Evolutionary conservation across 106 monocot genomes (phyloP), one percentile per base, ranked within the genome.

Genomic region (Amphibolis antarctica): DNA sequence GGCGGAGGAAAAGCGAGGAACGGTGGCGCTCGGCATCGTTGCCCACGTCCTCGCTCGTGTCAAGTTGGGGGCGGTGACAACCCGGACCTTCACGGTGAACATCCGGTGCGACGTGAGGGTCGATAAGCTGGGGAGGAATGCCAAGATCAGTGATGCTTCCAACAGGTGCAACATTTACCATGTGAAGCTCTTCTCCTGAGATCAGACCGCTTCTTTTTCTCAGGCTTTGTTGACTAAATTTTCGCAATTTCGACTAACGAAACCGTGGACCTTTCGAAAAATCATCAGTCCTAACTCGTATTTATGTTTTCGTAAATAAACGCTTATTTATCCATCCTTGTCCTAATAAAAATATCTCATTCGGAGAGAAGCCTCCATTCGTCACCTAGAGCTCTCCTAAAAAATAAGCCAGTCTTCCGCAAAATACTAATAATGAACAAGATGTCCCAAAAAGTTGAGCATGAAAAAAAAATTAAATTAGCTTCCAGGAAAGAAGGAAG

Each of bases 61-160:
- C 14, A 75, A 69, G 72, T 11, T 79, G 3, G 84, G 81, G 11
- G 45, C 26, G 5, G 56, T 82, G 3, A 79, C 30, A n/a, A 79
- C 61, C 26, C 85, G 88, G 88, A 75, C 69, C 17, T 4, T 82
- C 29, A 64, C 60, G 5, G 88, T 85, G 25, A 77, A 69, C 53
- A 70, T 62, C 2, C 45, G 46, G 11, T 89, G 85, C 44, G 77
- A 75, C 17, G 66, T 82, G 18, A 64, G 66, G 14, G 74, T 89
- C 27, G 74, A 79, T 65, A 60, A 42, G 56, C 31, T 89, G 61
- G 23, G 61, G 27, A 49, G 55, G 36, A 59, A 46, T 17, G 49
- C 85, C 31, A 82, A 29, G 29, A 22, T 89, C n/a, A 60, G 66
- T 12, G 60, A 29, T 10, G 24, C 24, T 55, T 72, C 76, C 11